Evolutionary conservation across 352 stramenopile species (phyloP).

Genomic region (Phytopythium oedochilum): DNA sequence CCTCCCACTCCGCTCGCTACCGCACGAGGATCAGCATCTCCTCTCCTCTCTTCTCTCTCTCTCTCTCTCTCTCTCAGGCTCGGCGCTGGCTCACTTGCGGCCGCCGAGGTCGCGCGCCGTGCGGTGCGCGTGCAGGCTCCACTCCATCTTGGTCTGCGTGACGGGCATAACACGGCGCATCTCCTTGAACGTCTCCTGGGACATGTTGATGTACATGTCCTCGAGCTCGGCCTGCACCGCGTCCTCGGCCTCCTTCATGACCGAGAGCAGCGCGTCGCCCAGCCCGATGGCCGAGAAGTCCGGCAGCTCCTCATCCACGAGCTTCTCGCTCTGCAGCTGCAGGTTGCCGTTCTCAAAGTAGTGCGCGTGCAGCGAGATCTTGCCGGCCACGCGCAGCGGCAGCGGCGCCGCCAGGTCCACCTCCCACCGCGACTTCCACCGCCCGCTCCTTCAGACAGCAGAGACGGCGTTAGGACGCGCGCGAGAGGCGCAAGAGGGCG

Average conservation of each 20-base stretch:
- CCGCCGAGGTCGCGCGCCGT: constrained; percentile 65
- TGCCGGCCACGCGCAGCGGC: constrained; percentile 41
- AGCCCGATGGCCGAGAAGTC: constrained; percentile 36
- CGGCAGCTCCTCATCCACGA: constrained; percentile 49
- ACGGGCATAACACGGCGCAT: constrained; percentile 95
- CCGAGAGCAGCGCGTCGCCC: constrained; percentile 57
- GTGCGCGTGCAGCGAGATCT: constrained; percentile 86
- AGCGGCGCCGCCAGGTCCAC: constrained; percentile 48
- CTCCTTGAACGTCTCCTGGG: constrained; percentile 91
- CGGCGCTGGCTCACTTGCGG: constrained; percentile 1
- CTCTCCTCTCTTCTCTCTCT: background rate
- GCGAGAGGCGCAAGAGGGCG: no score
- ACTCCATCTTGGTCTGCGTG: constrained; percentile 88
- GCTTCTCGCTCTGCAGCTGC: constrained; percentile 85
- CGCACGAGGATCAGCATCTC: no score
- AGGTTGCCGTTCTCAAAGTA: constrained; percentile 97
- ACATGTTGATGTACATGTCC: constrained; percentile 96
- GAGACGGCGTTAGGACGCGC: background rate
- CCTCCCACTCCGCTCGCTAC: no score
- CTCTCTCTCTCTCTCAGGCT: background rate
- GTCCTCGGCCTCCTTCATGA: constrained; percentile 82
- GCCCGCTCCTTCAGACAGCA: constrained; percentile 39
- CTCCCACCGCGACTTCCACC: constrained; percentile 83
- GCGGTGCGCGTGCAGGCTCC: constrained; percentile 79
- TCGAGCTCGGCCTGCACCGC: constrained; percentile 86